A percentile compares a stretch with the other conserved stretches of the same genome.
Evolutionary conservation across 345 rosid genomes (phyloP).

Genomic region (Linum trigynum): DNA sequence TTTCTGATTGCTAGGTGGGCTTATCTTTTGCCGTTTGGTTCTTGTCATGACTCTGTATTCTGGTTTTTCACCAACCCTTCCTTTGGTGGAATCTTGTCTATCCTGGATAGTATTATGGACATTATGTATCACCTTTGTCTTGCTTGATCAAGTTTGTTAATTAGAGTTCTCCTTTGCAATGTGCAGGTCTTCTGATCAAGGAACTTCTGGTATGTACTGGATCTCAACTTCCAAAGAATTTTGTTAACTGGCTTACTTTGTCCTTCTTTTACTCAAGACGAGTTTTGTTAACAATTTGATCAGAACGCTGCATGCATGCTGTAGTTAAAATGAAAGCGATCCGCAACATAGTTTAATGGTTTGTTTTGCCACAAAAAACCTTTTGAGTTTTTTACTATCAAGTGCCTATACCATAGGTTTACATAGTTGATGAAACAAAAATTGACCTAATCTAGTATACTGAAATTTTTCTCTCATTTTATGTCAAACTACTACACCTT

Average conservation of each 20-base stretch:
- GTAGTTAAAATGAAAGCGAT: too few relatives aligned
- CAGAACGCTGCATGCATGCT: too few relatives aligned
- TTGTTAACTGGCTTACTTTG: not conserved
- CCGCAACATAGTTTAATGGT: not conserved
- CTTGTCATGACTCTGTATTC: not conserved
- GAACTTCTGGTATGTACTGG: slow-evolving; percentile 54
- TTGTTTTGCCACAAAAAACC: not conserved
- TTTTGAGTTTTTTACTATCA: not conserved
- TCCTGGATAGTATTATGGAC: not conserved
- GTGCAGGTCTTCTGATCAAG: slow-evolving; percentile 75
- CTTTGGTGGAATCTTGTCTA: too few relatives aligned
- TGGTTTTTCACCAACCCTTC: too few relatives aligned
- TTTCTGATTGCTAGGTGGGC: not conserved
- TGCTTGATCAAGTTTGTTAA: slow-evolving; percentile 16
- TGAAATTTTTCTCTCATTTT: too few relatives aligned
- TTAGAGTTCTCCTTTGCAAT: slow-evolving; percentile 16
- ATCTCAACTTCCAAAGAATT: not conserved
- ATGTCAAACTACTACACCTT: too few relatives aligned
- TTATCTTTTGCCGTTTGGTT: not conserved
- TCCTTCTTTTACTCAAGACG: too few relatives aligned
- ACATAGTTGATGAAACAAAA: too few relatives aligned
- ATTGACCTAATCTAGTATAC: too few relatives aligned
- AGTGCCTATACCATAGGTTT: too few relatives aligned
- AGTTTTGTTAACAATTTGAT: too few relatives aligned
- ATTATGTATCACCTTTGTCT: slow-evolving; percentile 1